Evolutionary conservation across 495 filamentous ascomycete species (phyloP), one percentile per base, ranked within the genome.

Genomic region (Tirmania nivea): DNA sequence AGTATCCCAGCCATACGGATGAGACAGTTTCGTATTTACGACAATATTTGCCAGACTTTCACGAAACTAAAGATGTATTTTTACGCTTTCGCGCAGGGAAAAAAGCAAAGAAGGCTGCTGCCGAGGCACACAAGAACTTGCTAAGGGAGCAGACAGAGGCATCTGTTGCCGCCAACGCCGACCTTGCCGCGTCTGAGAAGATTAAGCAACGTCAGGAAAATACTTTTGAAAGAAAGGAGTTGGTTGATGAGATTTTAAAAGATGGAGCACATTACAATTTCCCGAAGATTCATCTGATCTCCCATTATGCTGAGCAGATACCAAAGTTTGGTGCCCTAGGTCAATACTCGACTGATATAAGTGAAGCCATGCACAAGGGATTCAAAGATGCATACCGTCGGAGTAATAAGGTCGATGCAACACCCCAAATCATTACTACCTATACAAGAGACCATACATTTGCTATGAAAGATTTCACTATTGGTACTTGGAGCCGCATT

Each of bases 31-130:
- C 14, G 12, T 57, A 54, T 50, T 35, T 57, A 10, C 21, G 53
- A 19, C 34, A 34, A 2, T 57, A 53, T 53, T 48, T 54, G 7
- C 9, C 9, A 5, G 47, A 50, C 11, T 57, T 54, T 52, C 42
- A 57, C 19, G 34, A 45, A 21, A 20, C 45, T 6, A 54, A 57
- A 39, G 17, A 57, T 34, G 49, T 57, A 1, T 54, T 57, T 21
- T 47, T 57, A 10, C 9, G 54, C 31, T 54, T 53, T 20, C 8
- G 34, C 5, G 35, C 47, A 45, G 39, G 39, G 2, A 45, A 45
- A 17, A 45, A 3, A 25, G 25, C 5, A 25, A 25, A 25, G 25
- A 25, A 25, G 25, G 25, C 25, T 25, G 25, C 25, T 25, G 25
- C 25, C 25, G 25, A 25, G 25, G 25, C 5, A 5, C 25, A 25